phyloP scores from a whole-genome alignment of 2,329 filamentous ascomycete species.

The Didymella segeticola region DNA sequence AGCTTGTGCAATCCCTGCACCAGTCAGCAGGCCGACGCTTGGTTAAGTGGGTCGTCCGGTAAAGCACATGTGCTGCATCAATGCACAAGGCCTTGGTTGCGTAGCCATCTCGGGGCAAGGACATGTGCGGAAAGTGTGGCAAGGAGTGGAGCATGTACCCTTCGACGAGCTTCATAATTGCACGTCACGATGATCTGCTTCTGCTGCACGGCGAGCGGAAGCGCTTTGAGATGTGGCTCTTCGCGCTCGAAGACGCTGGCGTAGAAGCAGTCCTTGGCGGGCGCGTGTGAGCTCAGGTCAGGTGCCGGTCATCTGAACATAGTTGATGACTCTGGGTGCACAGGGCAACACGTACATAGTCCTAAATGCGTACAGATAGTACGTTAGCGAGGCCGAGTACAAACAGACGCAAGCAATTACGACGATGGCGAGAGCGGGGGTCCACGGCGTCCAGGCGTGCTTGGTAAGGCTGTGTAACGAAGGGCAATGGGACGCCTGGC shows the following conservation, averaged over 20 bases:
- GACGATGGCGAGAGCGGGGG: slow-evolving; percentile 20
- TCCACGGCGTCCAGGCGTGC: slow-evolving; percentile 17
- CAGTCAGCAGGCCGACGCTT: slow-evolving; percentile 32
- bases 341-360: slow-evolving; percentile 35
- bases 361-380: slow-evolving; percentile 29
- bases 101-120: background rate
- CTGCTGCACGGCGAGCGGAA: slow-evolving; percentile 85
- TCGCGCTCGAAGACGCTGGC: slow-evolving; percentile 87
- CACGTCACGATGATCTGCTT: slow-evolving; percentile 75
- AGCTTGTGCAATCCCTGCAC: slow-evolving; percentile 72
- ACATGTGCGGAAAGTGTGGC: slow-evolving; percentile 2
- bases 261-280: slow-evolving; percentile 91
- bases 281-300: slow-evolving; percentile 23
- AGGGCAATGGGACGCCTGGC: slow-evolving; percentile 23
- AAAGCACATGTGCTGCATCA: background rate
- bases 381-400: slow-evolving; percentile 33
- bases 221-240: slow-evolving; percentile 72
- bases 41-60: background rate
- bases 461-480: slow-evolving; percentile 26
- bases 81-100: slow-evolving; percentile 4
- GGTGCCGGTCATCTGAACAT: slow-evolving; percentile 8
- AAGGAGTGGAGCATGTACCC: slow-evolving; percentile 47
- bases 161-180: slow-evolving; percentile 86
- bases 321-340: slow-evolving; percentile 14
- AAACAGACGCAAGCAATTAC: slow-evolving; percentile 20